Evolutionary conservation across 108 stramenopile species (phyloP), one percentile per base, ranked within the genome.

Genomic region (Cyclotella baltica): DNA sequence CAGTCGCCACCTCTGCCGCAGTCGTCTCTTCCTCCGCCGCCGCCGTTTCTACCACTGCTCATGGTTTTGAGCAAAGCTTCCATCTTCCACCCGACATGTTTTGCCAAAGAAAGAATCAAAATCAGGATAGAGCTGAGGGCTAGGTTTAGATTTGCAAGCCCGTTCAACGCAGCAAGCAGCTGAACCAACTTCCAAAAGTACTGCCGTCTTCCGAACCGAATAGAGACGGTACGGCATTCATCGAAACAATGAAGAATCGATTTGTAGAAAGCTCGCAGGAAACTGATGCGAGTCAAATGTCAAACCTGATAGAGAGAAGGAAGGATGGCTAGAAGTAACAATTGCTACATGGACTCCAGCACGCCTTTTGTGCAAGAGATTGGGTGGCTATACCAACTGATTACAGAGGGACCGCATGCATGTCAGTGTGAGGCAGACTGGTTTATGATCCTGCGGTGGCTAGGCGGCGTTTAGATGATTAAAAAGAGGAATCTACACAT

Each of bases 241-340:
- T 76, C 56, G 83, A 80, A 40, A 73, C 83, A 18, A 84, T 84
- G 83, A 80, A 81, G 52, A 81, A 72, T 81, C 37, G 83, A 23
- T 84, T 84, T 40, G 76, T 81, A n/a, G 37, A 46, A 3, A 30
- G 63, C 18, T 31, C 31, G 0, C 46, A 51, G 36, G 66, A 59
- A n/a, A 52, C 27, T 25, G 34, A 5, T 62, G n/a, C n/a, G n/a
- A n/a, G n/a, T 40, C 43, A 37, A 27, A 2, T 68, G 33, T 11
- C 13, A 33, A 20, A 6, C 40, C 5, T 9, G 25, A 57, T 15
- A 27, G 50, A 48, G 70, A 79, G 20, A 46, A 57, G 23, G 78
- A 83, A 19, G 78, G 75, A 68, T 80, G 65, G 56, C 33, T 83
- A 35, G 19, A 64, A 6, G 67, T 70, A 0, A 46, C 59, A 35